Percentiles rank a stretch among this genome's conserved stretches.
phyloP scores from a whole-genome alignment of 2,329 filamentous ascomycete genomes.

The Pyrenophora teres region DNA sequence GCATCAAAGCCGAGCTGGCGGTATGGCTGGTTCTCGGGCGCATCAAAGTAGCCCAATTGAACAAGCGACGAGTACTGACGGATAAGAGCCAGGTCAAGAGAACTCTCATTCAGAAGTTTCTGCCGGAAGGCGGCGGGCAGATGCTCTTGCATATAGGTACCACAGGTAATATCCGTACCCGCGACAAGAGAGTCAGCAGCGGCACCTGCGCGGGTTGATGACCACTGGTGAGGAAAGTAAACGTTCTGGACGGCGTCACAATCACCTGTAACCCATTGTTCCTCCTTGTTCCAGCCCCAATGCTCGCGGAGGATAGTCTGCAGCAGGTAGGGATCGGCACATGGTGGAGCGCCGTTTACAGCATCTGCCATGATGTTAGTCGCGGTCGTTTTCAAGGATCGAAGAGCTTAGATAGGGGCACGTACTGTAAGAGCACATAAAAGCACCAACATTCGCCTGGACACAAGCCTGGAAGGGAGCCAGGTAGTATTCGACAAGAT shows the following conservation, averaged over 20 bases:
- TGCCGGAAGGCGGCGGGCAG: conserved; percentile 26
- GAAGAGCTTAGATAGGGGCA: not conserved
- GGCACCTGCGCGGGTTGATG: conserved; percentile 32
- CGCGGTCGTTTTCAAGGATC: not conserved
- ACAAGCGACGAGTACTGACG: conserved; percentile 62
- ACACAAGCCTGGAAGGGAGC: conserved; percentile 64
- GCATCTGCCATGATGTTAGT: conserved; percentile 54
- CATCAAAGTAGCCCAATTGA: conserved; percentile 55
- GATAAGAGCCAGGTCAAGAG: conserved; percentile 57
- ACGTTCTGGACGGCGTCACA: conserved; percentile 68
- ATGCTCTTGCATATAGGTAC: conserved; percentile 30
- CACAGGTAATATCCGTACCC: conserved; percentile 33
- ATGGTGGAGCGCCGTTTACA: conserved; percentile 68
- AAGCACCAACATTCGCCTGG: conserved; percentile 52
- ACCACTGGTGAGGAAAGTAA: conserved; percentile 55
- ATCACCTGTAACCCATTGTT: conserved; percentile 68
- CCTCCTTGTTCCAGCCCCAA: conserved; percentile 66
- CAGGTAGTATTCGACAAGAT: conserved; percentile 70
- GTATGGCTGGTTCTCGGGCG: conserved; percentile 32
- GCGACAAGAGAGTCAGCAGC: conserved; percentile 33
- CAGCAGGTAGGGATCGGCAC: conserved; percentile 66
- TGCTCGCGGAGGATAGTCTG: conserved; percentile 67
- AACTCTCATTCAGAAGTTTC: conserved; percentile 44
- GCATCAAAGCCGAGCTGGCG: conserved; percentile 27
- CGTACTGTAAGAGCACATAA: conserved; percentile 60